phyloP scores from a whole-genome alignment of 768 basidiomycete species.

The Pleurotus sapidus region DNA sequence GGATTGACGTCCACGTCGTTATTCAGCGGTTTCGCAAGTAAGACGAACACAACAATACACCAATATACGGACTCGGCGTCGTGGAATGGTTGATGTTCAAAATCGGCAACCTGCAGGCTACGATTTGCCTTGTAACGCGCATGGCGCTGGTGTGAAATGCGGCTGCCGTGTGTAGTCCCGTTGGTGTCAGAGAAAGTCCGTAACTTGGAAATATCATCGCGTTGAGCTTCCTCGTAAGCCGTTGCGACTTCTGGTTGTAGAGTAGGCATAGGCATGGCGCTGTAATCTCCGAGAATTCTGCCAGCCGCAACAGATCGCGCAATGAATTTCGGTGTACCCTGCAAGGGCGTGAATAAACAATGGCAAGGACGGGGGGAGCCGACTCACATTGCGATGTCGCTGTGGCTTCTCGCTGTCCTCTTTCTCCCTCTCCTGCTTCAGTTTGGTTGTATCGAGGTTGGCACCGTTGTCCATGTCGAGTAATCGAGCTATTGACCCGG shows the following conservation, averaged over 20 bases:
- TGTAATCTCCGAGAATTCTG: background rate
- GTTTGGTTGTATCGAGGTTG: too few relatives aligned
- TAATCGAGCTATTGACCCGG: background rate
- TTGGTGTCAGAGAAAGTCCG: too few relatives aligned
- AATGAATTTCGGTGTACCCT: slow-evolving; percentile 6
- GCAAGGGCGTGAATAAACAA: background rate
- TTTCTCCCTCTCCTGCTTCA: background rate
- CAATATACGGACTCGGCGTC: too few relatives aligned
- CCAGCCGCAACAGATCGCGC: slow-evolving; percentile 6
- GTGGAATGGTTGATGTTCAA: too few relatives aligned
- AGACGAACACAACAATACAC: too few relatives aligned
- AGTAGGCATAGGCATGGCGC: background rate
- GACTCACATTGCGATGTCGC: background rate
- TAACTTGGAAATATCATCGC: too few relatives aligned
- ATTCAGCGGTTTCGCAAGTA: too few relatives aligned
- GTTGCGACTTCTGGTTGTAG: background rate
- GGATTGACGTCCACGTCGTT: too few relatives aligned
- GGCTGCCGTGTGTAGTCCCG: too few relatives aligned
- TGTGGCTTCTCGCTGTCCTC: background rate
- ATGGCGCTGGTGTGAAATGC: too few relatives aligned
- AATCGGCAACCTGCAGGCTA: too few relatives aligned
- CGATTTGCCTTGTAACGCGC: too few relatives aligned
- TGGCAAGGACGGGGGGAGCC: background rate
- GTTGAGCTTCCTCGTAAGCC: background rate
- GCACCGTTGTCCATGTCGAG: background rate